These are phyloP conservation scores for Boletus rubroflammeus DNA, from an alignment of 768 basidiomycete genomes.

Conservation along the genomic window DNA sequence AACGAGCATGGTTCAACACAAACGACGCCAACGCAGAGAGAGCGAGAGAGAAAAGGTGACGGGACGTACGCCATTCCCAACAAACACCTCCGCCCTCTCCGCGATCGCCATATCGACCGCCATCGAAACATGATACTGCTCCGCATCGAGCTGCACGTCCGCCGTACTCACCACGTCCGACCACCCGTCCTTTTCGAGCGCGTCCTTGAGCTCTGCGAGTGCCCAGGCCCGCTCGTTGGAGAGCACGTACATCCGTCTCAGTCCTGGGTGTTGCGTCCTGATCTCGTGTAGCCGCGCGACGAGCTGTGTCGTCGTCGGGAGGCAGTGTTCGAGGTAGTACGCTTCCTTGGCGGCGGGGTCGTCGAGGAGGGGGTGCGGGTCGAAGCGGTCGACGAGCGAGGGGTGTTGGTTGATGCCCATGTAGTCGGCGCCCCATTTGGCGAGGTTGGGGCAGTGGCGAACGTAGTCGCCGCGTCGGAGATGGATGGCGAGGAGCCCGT, in stretches of 20 bases:
- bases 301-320: conserved; percentile 41
- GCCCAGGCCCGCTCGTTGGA: conserved; percentile 50
- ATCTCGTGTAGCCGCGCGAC: conserved; percentile 37
- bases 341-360: conserved; percentile 1
- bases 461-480: conserved; percentile 58
- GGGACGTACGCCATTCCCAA: conserved; percentile 55
- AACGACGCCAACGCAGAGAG: not conserved
- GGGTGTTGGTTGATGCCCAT: conserved; percentile 51
- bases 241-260: conserved; percentile 44
- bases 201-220: conserved; percentile 36
- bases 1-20: not conserved
- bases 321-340: conserved; percentile 31
- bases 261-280: conserved; percentile 27
- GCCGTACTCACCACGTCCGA: conserved; percentile 41
- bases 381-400: conserved; percentile 39
- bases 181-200: conserved; percentile 48
- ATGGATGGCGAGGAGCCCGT: conserved; percentile 51
- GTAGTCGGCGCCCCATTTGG: conserved; percentile 40
- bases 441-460: conserved; percentile 53
- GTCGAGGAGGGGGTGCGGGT: conserved; percentile 17
- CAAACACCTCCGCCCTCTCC: conserved; percentile 53
- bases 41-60: no score
- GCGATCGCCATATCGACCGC: conserved; percentile 63
- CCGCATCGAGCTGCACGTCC: conserved; percentile 40
- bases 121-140: conserved; percentile 46